A percentile compares a stretch with the other conserved stretches of the same genome.
Evolutionary conservation across 1,284 basidiomycete species (phyloP).

Genomic region (Lentinula novae-zelandiae): DNA sequence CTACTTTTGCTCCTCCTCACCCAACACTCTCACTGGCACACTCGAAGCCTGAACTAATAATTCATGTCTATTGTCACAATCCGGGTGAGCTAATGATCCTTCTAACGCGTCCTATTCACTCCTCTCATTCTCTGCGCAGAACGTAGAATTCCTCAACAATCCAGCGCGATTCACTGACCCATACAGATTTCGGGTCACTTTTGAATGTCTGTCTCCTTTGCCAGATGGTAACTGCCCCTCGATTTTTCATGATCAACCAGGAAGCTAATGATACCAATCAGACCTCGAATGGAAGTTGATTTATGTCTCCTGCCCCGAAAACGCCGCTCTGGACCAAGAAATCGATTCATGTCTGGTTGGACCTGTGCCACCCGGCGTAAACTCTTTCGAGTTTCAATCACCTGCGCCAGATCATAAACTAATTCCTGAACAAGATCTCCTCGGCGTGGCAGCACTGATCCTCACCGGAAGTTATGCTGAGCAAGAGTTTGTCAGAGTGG

Average conservation of each 20-base stretch:
- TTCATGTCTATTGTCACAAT: slow-evolving; percentile 70
- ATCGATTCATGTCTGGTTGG: slow-evolving; percentile 95
- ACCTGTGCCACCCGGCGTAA: slow-evolving; percentile 91
- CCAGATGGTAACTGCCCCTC: slow-evolving; percentile 67
- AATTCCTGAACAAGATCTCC: slow-evolving; percentile 80
- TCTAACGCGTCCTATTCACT: neutral
- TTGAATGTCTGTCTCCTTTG: slow-evolving; percentile 93
- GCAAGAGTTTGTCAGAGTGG: slow-evolving; percentile 97
- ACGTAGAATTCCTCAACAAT: slow-evolving; percentile 90
- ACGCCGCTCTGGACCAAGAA: slow-evolving; percentile 92
- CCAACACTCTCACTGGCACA: neutral
- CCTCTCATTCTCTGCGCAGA: slow-evolving; percentile 34
- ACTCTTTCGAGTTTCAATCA: slow-evolving; percentile 95
- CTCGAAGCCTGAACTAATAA: neutral
- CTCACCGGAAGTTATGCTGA: slow-evolving; percentile 89
- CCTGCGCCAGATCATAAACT: slow-evolving; percentile 66
- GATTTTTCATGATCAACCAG: neutral
- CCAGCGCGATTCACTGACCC: slow-evolving; percentile 88
- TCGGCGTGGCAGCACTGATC: slow-evolving; percentile 90
- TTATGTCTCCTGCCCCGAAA: slow-evolving; percentile 93
- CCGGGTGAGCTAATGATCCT: slow-evolving; percentile 35
- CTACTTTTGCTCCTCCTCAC: neutral
- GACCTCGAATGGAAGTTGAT: slow-evolving; percentile 98
- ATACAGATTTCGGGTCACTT: slow-evolving; percentile 95
- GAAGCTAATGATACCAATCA: slow-evolving; percentile 26